Evolutionary conservation across 2,329 filamentous ascomycete genomes (phyloP).

Genomic region (Botrytis elliptica): DNA sequence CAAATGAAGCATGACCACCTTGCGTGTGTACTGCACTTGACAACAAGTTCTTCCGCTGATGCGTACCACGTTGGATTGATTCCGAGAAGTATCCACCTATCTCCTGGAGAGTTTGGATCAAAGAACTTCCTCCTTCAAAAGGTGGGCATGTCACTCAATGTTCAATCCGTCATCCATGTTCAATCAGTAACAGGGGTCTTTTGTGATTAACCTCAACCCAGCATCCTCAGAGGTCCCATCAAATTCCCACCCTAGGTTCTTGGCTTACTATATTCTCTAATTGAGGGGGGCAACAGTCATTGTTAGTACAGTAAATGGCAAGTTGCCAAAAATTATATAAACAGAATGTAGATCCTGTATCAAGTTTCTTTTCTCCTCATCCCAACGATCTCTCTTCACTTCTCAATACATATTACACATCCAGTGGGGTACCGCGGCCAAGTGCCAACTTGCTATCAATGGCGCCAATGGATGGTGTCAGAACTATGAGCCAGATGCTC

Average conservation of each 20-base stretch:
- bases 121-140: background rate
- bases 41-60: background rate
- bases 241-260: background rate
- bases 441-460: constrained; percentile 55
- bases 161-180: background rate
- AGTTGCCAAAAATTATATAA: constrained; percentile 12
- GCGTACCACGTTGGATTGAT: background rate
- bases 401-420: background rate
- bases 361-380: background rate
- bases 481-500: constrained; percentile 6
- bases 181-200: background rate
- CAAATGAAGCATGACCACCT: background rate
- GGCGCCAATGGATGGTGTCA: background rate
- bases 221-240: background rate
- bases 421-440: constrained; percentile 42
- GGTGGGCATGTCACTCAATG: background rate
- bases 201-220: background rate
- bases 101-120: background rate
- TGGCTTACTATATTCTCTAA: constrained; percentile 15
- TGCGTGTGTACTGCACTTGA: background rate
- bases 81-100: background rate
- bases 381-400: background rate
- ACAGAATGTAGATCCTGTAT: background rate
- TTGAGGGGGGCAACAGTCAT: background rate
- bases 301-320: background rate